A percentile compares a stretch with the other conserved stretches of the same genome.
Conservation (phyloP, 2,329 filamentous ascomycete species). For the Colletotrichum sidae region DNA sequence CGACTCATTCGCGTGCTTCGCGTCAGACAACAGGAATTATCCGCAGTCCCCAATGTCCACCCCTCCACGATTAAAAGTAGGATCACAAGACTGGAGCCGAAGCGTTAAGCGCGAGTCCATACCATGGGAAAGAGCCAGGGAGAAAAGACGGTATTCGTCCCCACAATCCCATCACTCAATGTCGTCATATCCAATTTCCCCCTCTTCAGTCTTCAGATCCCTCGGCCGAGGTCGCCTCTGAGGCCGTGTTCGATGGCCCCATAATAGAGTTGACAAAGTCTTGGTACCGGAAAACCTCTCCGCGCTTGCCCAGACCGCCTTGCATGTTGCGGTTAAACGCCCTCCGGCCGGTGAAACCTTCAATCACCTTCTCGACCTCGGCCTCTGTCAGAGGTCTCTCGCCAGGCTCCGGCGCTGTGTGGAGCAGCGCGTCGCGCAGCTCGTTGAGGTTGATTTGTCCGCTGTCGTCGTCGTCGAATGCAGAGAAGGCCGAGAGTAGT, state of each 20-base stretch:
- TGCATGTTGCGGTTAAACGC: constrained; percentile 78
- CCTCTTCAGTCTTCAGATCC: constrained; percentile 38
- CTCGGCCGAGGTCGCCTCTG: constrained; percentile 46
- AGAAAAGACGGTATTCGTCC: constrained; percentile 12
- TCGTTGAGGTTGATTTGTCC: constrained; percentile 90
- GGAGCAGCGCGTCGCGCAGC: constrained; percentile 83
- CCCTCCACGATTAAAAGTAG: constrained; percentile 1
- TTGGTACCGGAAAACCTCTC: constrained; percentile 92
- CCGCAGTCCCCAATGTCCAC: not conserved
- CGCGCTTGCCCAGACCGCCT: constrained; percentile 70
- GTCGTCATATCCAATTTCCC: constrained; percentile 27
- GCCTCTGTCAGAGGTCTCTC: constrained; percentile 71
- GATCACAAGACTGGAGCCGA: too few species aligned
- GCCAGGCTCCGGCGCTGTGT: constrained; percentile 83
- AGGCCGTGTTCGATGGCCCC: constrained; percentile 59
- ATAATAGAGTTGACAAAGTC: constrained; percentile 85
- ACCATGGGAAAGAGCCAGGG: too few species aligned
- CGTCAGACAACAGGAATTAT: too few species aligned
- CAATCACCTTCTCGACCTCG: constrained; percentile 89
- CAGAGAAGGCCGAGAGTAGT: constrained; percentile 88
- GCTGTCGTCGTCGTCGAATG: constrained; percentile 95
- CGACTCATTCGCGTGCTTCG: too few species aligned
- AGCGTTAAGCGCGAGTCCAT: too few species aligned
- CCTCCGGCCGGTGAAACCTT: constrained; percentile 84
- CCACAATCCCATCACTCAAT: constrained; percentile 21